Evolutionary conservation across 371 early-diverging fungal genomes (phyloP).

Genomic region (Catenaria anguillulae): DNA sequence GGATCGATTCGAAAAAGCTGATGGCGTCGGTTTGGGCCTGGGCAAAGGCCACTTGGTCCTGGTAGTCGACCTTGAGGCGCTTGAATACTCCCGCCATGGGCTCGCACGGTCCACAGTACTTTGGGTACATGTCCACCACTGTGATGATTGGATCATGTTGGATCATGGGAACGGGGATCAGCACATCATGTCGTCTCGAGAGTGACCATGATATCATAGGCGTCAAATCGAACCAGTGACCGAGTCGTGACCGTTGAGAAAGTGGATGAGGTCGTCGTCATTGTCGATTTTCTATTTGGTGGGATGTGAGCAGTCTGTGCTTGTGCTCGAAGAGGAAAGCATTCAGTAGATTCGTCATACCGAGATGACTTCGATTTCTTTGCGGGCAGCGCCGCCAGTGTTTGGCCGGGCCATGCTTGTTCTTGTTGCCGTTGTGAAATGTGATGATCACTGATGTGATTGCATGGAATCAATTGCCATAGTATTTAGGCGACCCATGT

Average conservation of each 20-base stretch:
- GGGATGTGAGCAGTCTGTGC: neutral
- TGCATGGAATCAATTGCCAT: too few relatives aligned
- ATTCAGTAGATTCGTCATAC: neutral
- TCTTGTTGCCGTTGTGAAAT: too few relatives aligned
- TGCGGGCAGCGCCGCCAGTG: neutral
- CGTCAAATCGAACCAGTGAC: too few relatives aligned
- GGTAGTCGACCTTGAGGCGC: slow-evolving; percentile 28
- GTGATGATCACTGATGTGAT: too few relatives aligned
- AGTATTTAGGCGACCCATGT: too few relatives aligned
- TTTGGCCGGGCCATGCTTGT: neutral
- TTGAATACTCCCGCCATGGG: slow-evolving; percentile 34
- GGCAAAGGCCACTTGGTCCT: slow-evolving; percentile 21
- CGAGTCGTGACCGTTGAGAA: neutral
- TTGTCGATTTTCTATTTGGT: neutral
- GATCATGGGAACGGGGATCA: too few relatives aligned
- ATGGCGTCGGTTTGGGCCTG: slow-evolving; percentile 32
- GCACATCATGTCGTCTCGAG: too few relatives aligned
- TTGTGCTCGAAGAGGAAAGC: too few relatives aligned
- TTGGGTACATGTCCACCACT: slow-evolving; percentile 14
- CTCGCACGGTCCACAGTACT: slow-evolving; percentile 39
- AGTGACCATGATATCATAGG: too few relatives aligned
- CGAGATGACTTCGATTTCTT: neutral
- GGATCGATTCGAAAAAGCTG: slow-evolving; percentile 16
- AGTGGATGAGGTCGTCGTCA: neutral
- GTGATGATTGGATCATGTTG: neutral